Conservation (phyloP, 2,329 filamentous ascomycete genomes). For the Hyphodiscus sp. region DNA sequence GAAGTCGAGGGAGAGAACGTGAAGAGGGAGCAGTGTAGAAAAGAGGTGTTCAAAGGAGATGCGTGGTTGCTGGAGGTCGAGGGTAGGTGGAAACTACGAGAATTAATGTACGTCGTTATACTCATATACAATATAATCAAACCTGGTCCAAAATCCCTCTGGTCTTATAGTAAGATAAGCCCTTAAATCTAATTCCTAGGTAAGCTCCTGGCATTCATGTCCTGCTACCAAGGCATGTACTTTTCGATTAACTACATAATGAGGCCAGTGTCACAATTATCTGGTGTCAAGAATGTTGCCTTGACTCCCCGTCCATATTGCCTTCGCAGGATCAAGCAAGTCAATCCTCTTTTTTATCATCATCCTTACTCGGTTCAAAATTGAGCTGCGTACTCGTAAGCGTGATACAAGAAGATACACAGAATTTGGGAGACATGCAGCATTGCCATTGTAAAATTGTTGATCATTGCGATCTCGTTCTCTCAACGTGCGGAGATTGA, state of each 20-base stretch:
- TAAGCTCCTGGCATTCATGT: too few relatives aligned
- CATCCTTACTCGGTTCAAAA: constrained; percentile 26
- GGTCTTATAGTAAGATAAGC: too few relatives aligned
- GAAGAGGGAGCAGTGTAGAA: too few relatives aligned
- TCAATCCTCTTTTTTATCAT: constrained; percentile 17
- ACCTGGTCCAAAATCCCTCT: too few relatives aligned
- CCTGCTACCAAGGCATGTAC: too few relatives aligned
- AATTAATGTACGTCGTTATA: too few relatives aligned
- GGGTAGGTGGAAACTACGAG: constrained; percentile 7
- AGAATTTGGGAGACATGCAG: constrained; percentile 42
- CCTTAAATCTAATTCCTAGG: too few relatives aligned
- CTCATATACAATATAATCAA: too few relatives aligned
- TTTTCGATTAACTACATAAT: too few relatives aligned
- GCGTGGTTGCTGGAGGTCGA: constrained; percentile 6
- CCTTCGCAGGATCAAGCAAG: background rate
- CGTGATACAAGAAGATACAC: background rate
- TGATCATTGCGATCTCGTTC: constrained; percentile 52
- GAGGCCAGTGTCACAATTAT: too few relatives aligned
- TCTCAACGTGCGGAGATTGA: constrained; percentile 45
- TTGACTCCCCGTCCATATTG: background rate
- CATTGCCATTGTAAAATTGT: constrained; percentile 89
- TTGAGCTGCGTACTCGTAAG: constrained; percentile 22
- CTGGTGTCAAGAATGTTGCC: too few relatives aligned
- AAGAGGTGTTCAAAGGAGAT: constrained; percentile 7
- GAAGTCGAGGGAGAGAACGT: too few relatives aligned